Base-by-base conservation (phyloP, 1,139 yeast species). In the Hanseniaspora sp. region DNA sequence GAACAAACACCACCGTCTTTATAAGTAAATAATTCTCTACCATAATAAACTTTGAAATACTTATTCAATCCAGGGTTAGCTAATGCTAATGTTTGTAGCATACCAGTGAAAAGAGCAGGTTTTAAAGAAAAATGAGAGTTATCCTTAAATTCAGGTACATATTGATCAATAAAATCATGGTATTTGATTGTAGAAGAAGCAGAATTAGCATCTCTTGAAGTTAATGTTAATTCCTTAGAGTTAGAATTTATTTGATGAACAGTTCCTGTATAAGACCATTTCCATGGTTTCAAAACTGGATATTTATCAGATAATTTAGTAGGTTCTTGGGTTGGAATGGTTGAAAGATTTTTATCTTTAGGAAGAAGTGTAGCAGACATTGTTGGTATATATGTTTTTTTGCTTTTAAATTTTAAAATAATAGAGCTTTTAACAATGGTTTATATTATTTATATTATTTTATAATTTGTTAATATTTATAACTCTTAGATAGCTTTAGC, bases 61-160 rank as follows among this genome's bases (percentile, higher is more conserved):
- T 74, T 71, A 7, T 79, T 74, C 57, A 74, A 75, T 59, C 80
- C 77, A 11, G 79, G 78, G 43, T 74, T 71, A 5, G 82, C 75
- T 53, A 84, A 74, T 61, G 83, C 80, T 60, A 85, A 59, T 0
- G 95, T 85, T 69, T 88, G 96, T 44, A 86, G 69, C 31, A 80
- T 72, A 43, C 96, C 96, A 59, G 80, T 83, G 66, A 82, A 82
- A 40, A 83, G 68, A 5, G 74, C 67, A 7, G 94, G 92, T 58
- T 78, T 75, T 62, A 84, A 71, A 70, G 76, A 74, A 63, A 82
- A 78, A 59, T 71, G 69, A 15, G 75, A 61, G 7, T 72, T 71
- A 49, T 75, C 64, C n/a, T 64, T 62, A 46, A 79, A 69, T n/a
- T 70, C 74, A 1, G 81, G 78, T 1, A 78, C 72, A 46, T 69